Percentiles rank a stretch among this genome's conserved stretches.
These are phyloP conservation scores for Cyberlindnera japonica DNA, from an alignment of 805 yeast genomes.

Conservation along the genomic window DNA sequence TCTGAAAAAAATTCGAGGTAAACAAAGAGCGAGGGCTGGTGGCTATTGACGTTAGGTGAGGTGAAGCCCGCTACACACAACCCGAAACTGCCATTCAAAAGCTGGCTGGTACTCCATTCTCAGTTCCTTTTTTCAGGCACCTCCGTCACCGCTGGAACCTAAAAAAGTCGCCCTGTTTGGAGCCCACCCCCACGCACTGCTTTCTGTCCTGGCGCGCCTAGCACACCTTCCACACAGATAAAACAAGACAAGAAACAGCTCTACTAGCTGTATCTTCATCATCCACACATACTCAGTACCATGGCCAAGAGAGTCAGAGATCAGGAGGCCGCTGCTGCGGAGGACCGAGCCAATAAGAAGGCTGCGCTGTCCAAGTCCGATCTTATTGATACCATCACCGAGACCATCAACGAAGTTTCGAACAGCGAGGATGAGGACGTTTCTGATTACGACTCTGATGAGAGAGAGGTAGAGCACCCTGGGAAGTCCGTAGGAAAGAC, in stretches of 20 bases:
- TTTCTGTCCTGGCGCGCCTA: too few species aligned
- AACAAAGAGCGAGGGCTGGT: conserved; percentile 6
- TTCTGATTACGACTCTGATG: conserved; percentile 22
- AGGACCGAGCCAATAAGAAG: conserved; percentile 18
- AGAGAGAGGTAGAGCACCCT: conserved; percentile 29
- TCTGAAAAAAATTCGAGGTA: conserved; percentile 13
- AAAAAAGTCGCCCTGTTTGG: too few species aligned
- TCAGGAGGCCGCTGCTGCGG: conserved; percentile 15
- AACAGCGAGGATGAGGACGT: conserved; percentile 1
- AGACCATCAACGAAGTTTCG: conserved; percentile 10
- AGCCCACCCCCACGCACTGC: too few species aligned
- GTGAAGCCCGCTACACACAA: too few species aligned
- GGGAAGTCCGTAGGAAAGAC: conserved; percentile 23
- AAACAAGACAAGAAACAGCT: too few species aligned
- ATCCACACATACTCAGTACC: background rate
- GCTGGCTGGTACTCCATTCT: too few species aligned
- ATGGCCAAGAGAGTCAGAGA: conserved; percentile 22
- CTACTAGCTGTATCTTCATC: background rate
- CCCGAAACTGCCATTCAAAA: too few species aligned
- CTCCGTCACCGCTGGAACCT: too few species aligned
- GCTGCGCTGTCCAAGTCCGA: conserved; percentile 20
- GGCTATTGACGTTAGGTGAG: too few species aligned
- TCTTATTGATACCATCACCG: conserved; percentile 17
- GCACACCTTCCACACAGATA: too few species aligned
- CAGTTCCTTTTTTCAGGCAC: too few species aligned